phyloP scores from a whole-genome alignment of 2,329 filamentous ascomycete species.

The Xylaria sp. region DNA sequence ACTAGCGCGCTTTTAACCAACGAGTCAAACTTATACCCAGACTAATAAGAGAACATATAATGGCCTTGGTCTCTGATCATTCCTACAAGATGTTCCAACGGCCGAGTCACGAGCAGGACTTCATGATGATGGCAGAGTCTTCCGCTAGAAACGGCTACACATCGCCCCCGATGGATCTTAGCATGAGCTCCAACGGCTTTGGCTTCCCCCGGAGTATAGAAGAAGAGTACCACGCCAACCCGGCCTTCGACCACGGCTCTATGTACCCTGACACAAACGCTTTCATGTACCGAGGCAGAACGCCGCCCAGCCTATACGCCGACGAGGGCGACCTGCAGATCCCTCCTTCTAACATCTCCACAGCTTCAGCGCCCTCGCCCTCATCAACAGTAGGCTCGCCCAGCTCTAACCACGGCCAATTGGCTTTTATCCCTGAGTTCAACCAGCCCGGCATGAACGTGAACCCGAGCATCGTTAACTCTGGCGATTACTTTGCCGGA shows the following conservation, averaged over 20 bases:
- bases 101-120: slow-evolving; percentile 29
- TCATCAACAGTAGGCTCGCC: slow-evolving; percentile 65
- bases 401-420: slow-evolving; percentile 54
- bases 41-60: slow-evolving; percentile 19
- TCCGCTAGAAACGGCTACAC: slow-evolving; percentile 26
- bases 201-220: slow-evolving; percentile 37
- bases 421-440: slow-evolving; percentile 55
- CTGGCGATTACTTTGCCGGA: slow-evolving; percentile 48
- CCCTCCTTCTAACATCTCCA: slow-evolving; percentile 55
- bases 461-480: slow-evolving; percentile 58
- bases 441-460: slow-evolving; percentile 50
- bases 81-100: slow-evolving; percentile 32
- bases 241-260: slow-evolving; percentile 42
- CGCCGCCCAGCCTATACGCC: slow-evolving; percentile 45
- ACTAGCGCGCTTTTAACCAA: slow-evolving; percentile 13
- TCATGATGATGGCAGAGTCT: slow-evolving; percentile 32
- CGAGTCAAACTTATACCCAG: slow-evolving; percentile 11
- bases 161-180: slow-evolving; percentile 41
- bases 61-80: slow-evolving; percentile 29
- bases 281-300: slow-evolving; percentile 43
- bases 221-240: slow-evolving; percentile 37
- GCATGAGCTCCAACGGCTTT: slow-evolving; percentile 44
- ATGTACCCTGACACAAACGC: slow-evolving; percentile 43
- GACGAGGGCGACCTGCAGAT: slow-evolving; percentile 48
- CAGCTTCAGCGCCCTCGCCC: slow-evolving; percentile 56